Percentiles rank a stretch among this genome's conserved stretches.
Evolutionary conservation across 2,329 filamentous ascomycete species (phyloP).

Genomic region (Albifimbria verrucaria): DNA sequence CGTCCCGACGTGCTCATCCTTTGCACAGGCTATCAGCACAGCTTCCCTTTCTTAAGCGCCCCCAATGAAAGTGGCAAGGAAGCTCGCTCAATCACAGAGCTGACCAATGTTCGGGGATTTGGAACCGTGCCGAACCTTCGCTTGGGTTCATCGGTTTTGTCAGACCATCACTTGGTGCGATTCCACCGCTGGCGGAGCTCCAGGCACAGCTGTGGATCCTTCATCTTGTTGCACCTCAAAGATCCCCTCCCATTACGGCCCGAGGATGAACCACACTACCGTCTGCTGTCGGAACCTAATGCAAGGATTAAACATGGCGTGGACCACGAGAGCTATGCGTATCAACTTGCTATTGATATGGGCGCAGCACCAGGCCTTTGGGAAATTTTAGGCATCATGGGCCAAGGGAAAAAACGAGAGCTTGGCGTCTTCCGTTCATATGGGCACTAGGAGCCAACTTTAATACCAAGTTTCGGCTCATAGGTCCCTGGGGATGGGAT

Average conservation of each 20-base stretch:
- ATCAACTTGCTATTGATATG: too few species aligned
- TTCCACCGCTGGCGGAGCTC: background rate
- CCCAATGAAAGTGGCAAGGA: background rate
- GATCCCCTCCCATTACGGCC: background rate
- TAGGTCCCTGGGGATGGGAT: background rate
- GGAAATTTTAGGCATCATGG: too few species aligned
- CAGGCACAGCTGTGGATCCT: background rate
- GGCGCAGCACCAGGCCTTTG: background rate
- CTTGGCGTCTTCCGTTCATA: background rate
- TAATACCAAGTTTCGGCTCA: background rate
- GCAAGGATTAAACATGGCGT: too few species aligned
- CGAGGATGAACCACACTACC: background rate
- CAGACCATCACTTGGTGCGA: background rate
- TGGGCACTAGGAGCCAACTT: background rate
- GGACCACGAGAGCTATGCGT: too few species aligned
- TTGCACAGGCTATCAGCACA: background rate
- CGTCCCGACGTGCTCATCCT: background rate
- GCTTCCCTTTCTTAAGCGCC: background rate
- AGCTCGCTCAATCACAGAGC: conserved; percentile 33
- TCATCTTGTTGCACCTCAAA: background rate
- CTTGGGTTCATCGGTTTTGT: background rate
- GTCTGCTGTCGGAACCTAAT: too few species aligned
- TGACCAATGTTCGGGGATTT: conserved; percentile 49
- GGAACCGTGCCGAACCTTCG: conserved; percentile 24
- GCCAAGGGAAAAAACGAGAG: too few species aligned